Conservation (phyloP, 2,329 filamentous ascomycete species). For the Fusarium sp. region DNA sequence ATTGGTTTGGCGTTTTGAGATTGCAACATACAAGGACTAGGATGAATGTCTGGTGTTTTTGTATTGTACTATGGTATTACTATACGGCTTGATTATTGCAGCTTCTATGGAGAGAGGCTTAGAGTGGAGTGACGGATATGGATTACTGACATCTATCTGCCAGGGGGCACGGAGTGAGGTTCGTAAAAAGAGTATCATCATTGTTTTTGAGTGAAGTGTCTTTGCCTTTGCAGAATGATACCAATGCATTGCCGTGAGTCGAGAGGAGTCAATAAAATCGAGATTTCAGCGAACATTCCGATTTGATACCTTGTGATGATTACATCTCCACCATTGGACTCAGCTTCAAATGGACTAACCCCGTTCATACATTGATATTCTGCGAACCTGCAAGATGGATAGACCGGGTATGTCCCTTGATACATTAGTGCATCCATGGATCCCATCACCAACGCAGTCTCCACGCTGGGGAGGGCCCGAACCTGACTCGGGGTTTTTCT, state of each 20-base stretch:
- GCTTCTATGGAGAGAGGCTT: conserved; percentile 27
- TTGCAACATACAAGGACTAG: conserved; percentile 31
- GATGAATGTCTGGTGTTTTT: conserved; percentile 33
- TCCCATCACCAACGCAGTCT: neutral
- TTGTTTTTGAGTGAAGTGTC: conserved; percentile 26
- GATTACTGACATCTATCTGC: conserved; percentile 22
- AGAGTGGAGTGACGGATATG: conserved; percentile 22
- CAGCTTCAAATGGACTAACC: neutral
- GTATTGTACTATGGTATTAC: conserved; percentile 34
- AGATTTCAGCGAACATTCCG: neutral
- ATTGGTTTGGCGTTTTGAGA: conserved; percentile 37
- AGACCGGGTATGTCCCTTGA: conserved; percentile 9
- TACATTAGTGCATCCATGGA: conserved; percentile 29
- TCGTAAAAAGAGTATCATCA: conserved; percentile 37
- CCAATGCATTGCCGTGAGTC: neutral
- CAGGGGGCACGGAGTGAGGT: conserved; percentile 36
- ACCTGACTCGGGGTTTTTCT: neutral
- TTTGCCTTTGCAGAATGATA: conserved; percentile 4
- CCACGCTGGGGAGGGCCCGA: conserved; percentile 2
- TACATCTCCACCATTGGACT: neutral
- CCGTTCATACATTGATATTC: conserved; percentile 6
- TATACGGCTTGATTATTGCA: conserved; percentile 19
- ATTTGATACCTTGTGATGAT: neutral
- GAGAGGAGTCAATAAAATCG: conserved; percentile 6
- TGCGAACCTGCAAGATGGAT: conserved; percentile 18